Base-by-base conservation (phyloP, 2,329 filamentous ascomycete genomes). In the Calonectria pauciramosa region DNA sequence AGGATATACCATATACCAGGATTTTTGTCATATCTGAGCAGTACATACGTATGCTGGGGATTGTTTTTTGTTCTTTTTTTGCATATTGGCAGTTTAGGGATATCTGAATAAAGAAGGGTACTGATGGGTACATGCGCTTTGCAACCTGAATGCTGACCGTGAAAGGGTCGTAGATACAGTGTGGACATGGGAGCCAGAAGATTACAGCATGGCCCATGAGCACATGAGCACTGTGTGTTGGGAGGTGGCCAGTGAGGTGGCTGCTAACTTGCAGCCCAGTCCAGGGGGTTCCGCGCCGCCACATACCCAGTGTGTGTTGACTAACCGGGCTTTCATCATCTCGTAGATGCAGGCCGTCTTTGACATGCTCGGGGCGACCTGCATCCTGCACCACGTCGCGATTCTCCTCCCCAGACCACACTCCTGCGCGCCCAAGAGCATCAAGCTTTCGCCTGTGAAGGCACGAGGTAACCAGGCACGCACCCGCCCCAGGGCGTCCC, bases 1-100 rank as follows among this genome's bases (percentile, higher is more conserved):
- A 77, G 77, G 77, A 79, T 79, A 79, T 79, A 79, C 76, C 77
- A 79, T 79, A 79, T 79, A 79, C 76, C 77, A 77, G 73, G 74
- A 68, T 67, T 71, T 69, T 49, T 72, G 38, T 52, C 59, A 28
- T 56, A 71, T 68, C 38, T 60, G 68, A 68, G 70, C 67, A 76
- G 73, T 70, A 73, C 38, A 69, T 68, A 72, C 71, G 75, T 68
- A 71, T 56, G 66, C 52, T 73, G 67, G 49, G 9, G 8, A 23
- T 47, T 23, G 44, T 11, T 47, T 47, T 47, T 70, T 51, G 20
- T 9, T 26, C 38, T 54, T 23, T 66, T 72, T 67, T 67, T 71
- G 44, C 49, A 34, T 41, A 23, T 49, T 8, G 41, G 60, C 23
- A 65, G 26, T 49, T 49, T 65, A 20, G 60, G 41, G n/a, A 59